Base-by-base conservation (phyloP, 805 yeast genomes). In the Candida railenensis region DNA sequence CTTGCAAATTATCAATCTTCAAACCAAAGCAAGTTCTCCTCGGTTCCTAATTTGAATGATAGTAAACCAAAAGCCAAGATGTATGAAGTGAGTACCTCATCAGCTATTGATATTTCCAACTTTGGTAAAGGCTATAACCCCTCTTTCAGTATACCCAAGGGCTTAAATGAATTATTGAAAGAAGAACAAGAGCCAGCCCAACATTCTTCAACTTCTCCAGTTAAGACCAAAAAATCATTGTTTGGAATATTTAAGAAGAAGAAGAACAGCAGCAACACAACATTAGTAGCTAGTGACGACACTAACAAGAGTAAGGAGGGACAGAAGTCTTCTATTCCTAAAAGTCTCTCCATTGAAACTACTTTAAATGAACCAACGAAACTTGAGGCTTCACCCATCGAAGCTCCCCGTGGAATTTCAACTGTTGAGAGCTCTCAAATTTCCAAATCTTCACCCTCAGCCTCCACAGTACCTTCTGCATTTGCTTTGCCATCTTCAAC, bases 401-500 rank as follows among this genome's bases (percentile, higher is more conserved):
- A n/a, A n/a, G n/a, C n/a, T n/a, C n/a, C n/a, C n/a, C n/a, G n/a
- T n/a, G n/a, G n/a, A n/a, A n/a, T n/a, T n/a, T n/a, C n/a, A n/a
- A n/a, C n/a, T n/a, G n/a, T n/a, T n/a, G n/a, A n/a, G n/a, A n/a
- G n/a, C n/a, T n/a, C n/a, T n/a, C n/a, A n/a, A n/a, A n/a, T n/a
- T 25, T 25, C 30, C 5, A 5, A 25, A 11, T 15, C 20, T 39
- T 12, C 34, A 22, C 8, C 33, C 19, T 43, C 41, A 2, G 37
- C 19, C 7, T 51, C 60, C 16, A 51, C 55, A 11, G 46, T 63
- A 19, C 72, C 73, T 5, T 61, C 66, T 42, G 71, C 77, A 7
- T 72, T 72, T 58, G 76, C 76, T n/a, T 60, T 71, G 51, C 77
- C 77, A 1, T 65, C 73, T 3, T 71, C 76, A 1, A 67, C 75